Percentiles rank a stretch among this genome's conserved stretches.
Evolutionary conservation across 2,329 filamentous ascomycete species (phyloP).

Genomic region (Fusarium begoniae): DNA sequence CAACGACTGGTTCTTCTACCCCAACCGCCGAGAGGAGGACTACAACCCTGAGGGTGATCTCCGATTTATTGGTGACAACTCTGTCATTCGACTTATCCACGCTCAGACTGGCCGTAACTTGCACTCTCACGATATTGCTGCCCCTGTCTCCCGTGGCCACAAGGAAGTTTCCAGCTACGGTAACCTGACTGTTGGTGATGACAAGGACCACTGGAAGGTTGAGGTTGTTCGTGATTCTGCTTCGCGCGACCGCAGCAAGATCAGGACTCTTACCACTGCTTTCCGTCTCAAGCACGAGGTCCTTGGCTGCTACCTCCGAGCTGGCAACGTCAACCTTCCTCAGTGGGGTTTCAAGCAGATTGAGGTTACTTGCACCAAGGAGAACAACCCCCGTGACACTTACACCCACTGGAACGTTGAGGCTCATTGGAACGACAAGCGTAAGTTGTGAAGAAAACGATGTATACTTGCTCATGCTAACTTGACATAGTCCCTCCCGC

Average conservation of each 20-base stretch:
- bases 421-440: constrained; percentile 90
- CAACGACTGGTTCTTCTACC: constrained; percentile 99
- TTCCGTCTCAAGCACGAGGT: constrained; percentile 87
- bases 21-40: constrained; percentile 80
- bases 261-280: constrained; percentile 91
- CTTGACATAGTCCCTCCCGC: constrained; percentile 77
- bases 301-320: constrained; percentile 91
- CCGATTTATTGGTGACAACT: constrained; percentile 80
- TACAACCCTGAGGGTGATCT: constrained; percentile 75
- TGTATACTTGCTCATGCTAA: constrained; percentile 9
- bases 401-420: constrained; percentile 99
- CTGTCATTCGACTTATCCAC: constrained; percentile 87
- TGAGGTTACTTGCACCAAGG: constrained; percentile 93
- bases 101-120: constrained; percentile 96
- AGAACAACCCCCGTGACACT: constrained; percentile 89
- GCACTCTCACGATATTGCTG: constrained; percentile 90
- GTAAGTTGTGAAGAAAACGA: constrained; percentile 64
- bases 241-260: constrained; percentile 82
- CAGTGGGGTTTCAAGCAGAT: constrained; percentile 99
- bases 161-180: constrained; percentile 96
- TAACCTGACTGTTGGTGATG: constrained; percentile 93
- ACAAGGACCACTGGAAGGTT: constrained; percentile 96
- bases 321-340: constrained; percentile 93
- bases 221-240: constrained; percentile 92
- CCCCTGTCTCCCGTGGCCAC: constrained; percentile 88